Percentiles rank a stretch among this genome's conserved stretches.
These are phyloP conservation scores for Agrostemma githago DNA, from an alignment of 148 eudicot species.

Conservation along the genomic window DNA sequence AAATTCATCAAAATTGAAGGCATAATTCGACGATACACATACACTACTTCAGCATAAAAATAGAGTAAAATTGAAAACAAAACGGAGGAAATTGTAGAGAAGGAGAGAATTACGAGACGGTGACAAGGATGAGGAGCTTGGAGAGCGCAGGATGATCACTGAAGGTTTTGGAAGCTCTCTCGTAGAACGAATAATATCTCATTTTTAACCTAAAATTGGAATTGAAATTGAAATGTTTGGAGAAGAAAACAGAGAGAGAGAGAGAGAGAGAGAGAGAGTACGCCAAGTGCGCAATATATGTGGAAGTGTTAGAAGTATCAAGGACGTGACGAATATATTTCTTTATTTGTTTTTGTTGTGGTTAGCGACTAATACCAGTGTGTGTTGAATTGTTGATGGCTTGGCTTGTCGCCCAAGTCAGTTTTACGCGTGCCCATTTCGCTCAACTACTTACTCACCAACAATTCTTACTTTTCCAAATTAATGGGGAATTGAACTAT, in stretches of 20 bases:
- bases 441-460: too few relatives aligned
- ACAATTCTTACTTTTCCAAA: too few relatives aligned
- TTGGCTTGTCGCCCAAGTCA: conserved; percentile 28
- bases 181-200: conserved; percentile 32
- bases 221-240: background rate
- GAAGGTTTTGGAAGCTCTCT: conserved; percentile 39
- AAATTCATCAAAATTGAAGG: too few relatives aligned
- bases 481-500: too few relatives aligned
- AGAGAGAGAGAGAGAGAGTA: background rate
- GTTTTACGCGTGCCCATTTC: conserved; percentile 6
- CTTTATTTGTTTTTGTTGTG: background rate
- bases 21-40: too few relatives aligned
- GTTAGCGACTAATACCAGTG: background rate
- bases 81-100: background rate
- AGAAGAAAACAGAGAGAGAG: conserved; percentile 12
- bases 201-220: conserved; percentile 5
- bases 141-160: conserved; percentile 41
- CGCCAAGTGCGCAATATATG: conserved; percentile 3
- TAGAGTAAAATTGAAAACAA: background rate
- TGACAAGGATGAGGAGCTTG: conserved; percentile 49
- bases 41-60: too few relatives aligned
- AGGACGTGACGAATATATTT: background rate
- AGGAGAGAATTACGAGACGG: conserved; percentile 36
- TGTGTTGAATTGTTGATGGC: background rate
- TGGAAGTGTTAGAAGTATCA: background rate